Base-by-base conservation (phyloP, 495 filamentous ascomycete genomes). In the Trichoderma erinaceum region DNA sequence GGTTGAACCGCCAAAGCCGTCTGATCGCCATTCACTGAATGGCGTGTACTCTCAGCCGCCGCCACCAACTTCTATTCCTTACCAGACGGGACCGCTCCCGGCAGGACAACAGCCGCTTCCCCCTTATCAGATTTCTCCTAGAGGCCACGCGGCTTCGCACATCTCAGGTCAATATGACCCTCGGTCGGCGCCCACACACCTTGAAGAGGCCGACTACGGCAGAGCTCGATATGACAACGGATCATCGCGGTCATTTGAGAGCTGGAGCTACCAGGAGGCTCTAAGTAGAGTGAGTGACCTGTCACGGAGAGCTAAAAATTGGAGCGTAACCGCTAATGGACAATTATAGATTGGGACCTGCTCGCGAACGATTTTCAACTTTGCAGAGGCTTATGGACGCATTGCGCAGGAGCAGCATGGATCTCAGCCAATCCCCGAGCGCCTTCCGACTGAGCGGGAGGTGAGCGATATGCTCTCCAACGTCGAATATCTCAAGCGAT, bases 371-470 rank as follows among this genome's bases (percentile, higher is more conserved):
- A 70, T 82, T 63, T 77, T 73, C 68, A 77, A 79, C 41, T 84
- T 84, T 64, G 78, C 81, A 67, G 81, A 84, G 65, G 78, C 75
- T 6, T 83, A 82, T 46, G 74, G 72, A 10, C 78, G 78, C 23
- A 78, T 80, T 23, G 81, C 79, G n/a, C 78, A 76, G 8, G 81
- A 84, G 69, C 80, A 84, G 46, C 79, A 82, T 64, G 78, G 80
- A 8, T 71, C 76, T 43, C 80, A 79, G 27, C 78, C 80, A 13
- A 81, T 83, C 35, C 78, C 78, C 16, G 80, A 80, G 56, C 75
- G 81, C 41, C 69, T 84, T 29, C 81, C 81, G 0, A 77, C 74
- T 25, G 80, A 83, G 43, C 78, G 75, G 48, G 81, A 84, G 71
- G 75, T 83, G 12, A 71, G 72, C 32, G 73, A 70, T 21, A 72